Base-by-base conservation (phyloP, 768 basidiomycete genomes). In the Lanmaoa rubissima region DNA sequence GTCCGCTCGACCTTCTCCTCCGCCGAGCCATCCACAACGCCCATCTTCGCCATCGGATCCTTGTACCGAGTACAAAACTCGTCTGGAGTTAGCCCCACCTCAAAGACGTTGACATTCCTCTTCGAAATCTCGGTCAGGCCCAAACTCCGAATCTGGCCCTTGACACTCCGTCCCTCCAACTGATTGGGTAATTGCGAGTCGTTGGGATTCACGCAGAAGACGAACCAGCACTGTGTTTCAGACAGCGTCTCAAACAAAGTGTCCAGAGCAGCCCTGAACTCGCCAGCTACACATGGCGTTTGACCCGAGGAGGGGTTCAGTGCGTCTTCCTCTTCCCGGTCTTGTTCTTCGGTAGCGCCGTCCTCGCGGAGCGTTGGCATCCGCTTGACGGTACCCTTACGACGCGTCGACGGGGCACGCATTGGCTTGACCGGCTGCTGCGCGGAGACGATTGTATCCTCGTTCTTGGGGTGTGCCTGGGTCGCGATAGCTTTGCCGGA, bases 101-200 rank as follows among this genome's bases (percentile, higher is more conserved):
- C 89, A 59, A 88, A 94, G 34, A 87, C 78, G 60, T 80, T 84
- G 34, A 77, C 77, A 53, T 79, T 82, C 46, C 90, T 74, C 67
- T 79, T 82, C 7, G 89, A 83, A 59, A 98, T 81, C 74, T 93
- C 91, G 2, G 86, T 74, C 63, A 98, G 65, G 0, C 94, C 92
- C 26, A 87, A 66, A 54, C 90, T 88, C 48, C 90, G 80, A 38
- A 98, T 87, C 74, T 98, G 96, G 0, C 91, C 90, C 71, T 94
- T 96, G 48, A 98, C 88, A 40, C 88, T 87, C 44, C 94, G 79
- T 12, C 92, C 90, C 75, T 98, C 96, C 51, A 98, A 76, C 69
- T 98, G 95, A 68, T 94, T 92, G 39, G 95, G 94, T 19, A 98
- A 75, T 67, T 96, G 96, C 26, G 92, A 87, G 74, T 98, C 94